Conservation (phyloP, 2,329 filamentous ascomycete species). For the Alternaria novae-zelandiae region DNA sequence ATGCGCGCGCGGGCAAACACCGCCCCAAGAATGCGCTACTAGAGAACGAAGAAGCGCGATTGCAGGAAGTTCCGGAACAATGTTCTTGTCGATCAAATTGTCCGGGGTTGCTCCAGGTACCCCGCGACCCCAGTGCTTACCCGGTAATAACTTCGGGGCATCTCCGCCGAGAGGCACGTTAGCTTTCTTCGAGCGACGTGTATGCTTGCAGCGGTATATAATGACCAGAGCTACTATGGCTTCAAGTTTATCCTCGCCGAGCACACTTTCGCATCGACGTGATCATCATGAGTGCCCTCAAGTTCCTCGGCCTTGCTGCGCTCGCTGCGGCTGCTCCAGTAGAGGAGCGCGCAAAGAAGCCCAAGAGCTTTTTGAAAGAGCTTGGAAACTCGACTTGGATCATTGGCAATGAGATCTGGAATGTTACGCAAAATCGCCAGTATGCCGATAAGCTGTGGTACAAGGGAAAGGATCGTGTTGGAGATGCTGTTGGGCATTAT, state of each 20-base stretch:
- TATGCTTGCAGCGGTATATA: neutral
- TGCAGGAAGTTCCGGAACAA: conserved; percentile 28
- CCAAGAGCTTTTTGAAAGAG: conserved; percentile 43
- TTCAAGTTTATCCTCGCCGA: neutral
- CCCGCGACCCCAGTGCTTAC: conserved; percentile 14
- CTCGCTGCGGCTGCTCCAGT: conserved; percentile 26
- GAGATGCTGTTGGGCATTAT: conserved; percentile 52
- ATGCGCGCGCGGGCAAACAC: neutral
- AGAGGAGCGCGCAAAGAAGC: conserved; percentile 28
- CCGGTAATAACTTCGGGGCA: conserved; percentile 23
- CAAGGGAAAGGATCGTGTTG: conserved; percentile 52
- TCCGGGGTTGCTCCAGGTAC: conserved; percentile 16
- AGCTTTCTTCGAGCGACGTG: neutral
- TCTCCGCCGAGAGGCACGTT: conserved; percentile 16
- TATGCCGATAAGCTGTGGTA: conserved; percentile 53
- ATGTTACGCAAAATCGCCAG: conserved; percentile 48
- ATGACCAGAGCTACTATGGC: neutral
- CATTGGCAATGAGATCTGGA: conserved; percentile 53
- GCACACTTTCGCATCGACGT: neutral
- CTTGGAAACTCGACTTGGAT: conserved; percentile 45
- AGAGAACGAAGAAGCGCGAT: conserved; percentile 17
- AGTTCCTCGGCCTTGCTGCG: conserved; percentile 23
- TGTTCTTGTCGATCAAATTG: conserved; percentile 11
- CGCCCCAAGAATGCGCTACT: conserved; percentile 11
- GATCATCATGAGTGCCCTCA: conserved; percentile 22